Percentiles rank a stretch among this genome's conserved stretches.
phyloP scores from a whole-genome alignment of 208 protist species.

The Leishmania lainsoni region DNA sequence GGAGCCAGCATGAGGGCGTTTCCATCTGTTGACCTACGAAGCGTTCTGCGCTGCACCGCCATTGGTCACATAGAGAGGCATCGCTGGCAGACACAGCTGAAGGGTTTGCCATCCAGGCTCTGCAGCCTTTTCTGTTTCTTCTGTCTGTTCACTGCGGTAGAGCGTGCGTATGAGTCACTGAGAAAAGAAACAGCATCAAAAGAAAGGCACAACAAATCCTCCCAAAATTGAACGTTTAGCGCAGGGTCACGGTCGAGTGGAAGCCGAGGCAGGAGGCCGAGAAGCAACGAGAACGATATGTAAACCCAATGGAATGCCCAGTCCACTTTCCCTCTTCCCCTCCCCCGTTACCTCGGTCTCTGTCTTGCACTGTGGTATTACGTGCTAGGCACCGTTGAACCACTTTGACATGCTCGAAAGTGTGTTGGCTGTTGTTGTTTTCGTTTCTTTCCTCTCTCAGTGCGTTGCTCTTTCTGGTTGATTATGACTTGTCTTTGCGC shows the following conservation, averaged over 20 bases:
- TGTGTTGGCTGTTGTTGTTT: not conserved
- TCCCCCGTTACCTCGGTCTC: not conserved
- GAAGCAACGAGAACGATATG: not conserved
- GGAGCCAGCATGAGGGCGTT: not conserved
- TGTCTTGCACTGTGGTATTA: not conserved
- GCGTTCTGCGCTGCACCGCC: not conserved
- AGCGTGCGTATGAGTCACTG: not conserved
- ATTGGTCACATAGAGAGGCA: not conserved
- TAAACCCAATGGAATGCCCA: not conserved
- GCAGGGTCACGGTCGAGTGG: not conserved
- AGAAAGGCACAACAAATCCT: not conserved
- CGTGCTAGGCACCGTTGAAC: not conserved
- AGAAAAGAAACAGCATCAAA: not conserved
- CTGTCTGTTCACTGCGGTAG: not conserved
- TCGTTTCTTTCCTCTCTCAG: not conserved
- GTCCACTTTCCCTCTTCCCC: not conserved
- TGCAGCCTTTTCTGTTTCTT: not conserved
- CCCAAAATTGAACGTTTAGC: too few species aligned
- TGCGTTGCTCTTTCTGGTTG: not conserved
- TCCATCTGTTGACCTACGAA: not conserved
- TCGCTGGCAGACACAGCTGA: not conserved
- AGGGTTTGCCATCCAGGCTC: not conserved
- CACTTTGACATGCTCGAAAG: not conserved
- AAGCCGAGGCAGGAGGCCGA: too few species aligned
- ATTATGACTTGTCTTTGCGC: not conserved